These are phyloP conservation scores for Periconia macrospinosa DNA, from an alignment of 2,329 filamentous ascomycete species.

Conservation along the genomic window DNA sequence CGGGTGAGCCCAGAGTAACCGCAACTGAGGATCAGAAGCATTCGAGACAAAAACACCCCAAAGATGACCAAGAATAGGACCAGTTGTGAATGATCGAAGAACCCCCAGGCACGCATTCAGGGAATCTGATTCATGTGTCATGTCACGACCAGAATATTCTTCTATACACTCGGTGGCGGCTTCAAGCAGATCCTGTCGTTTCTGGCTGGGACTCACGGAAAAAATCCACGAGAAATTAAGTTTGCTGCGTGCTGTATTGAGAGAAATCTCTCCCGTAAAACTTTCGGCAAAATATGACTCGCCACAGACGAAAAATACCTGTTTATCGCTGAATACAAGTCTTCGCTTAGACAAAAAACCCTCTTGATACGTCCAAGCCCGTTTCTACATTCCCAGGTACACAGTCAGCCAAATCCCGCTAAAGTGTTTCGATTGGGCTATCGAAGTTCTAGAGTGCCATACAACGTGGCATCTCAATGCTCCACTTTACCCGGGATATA, in stretches of 20 bases:
- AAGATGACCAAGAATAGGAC: background rate
- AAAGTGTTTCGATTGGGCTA: too few relatives aligned
- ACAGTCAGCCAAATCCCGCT: too few relatives aligned
- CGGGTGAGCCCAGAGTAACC: background rate
- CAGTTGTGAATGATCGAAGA: background rate
- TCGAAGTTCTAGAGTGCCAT: too few relatives aligned
- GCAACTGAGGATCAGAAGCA: background rate
- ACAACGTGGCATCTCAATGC: too few relatives aligned
- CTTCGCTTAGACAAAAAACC: background rate
- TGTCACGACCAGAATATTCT: background rate
- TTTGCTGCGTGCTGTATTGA: background rate
- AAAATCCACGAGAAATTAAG: background rate
- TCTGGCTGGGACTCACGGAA: too few relatives aligned
- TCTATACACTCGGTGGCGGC: too few relatives aligned
- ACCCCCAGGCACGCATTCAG: slow-evolving; percentile 1
- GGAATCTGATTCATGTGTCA: background rate
- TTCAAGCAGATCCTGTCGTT: background rate
- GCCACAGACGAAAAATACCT: background rate
- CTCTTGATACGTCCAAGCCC: slow-evolving; percentile 1
- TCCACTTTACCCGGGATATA: too few relatives aligned
- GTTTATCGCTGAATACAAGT: background rate
- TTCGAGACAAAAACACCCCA: background rate
- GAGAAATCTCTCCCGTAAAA: background rate
- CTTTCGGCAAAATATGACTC: background rate
- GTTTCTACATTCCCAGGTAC: too few relatives aligned